Conservation (phyloP, 345 rosid species). For the Anastatica hierochuntica region DNA sequence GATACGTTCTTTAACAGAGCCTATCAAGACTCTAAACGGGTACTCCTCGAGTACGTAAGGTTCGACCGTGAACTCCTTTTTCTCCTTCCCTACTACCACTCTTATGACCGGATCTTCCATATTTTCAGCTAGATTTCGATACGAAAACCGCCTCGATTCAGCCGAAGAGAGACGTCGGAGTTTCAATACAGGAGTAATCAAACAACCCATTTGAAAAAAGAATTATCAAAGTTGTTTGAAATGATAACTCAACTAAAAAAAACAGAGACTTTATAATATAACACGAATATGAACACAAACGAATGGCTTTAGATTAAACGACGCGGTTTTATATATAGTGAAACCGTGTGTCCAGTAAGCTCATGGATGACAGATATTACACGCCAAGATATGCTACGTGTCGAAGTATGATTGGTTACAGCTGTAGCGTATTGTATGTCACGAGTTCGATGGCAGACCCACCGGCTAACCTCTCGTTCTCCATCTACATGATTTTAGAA, state of each 20-base stretch:
- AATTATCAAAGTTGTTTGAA: not conserved
- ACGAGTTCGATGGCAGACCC: constrained; percentile 19
- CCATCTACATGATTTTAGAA: constrained; percentile 9
- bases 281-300: not conserved
- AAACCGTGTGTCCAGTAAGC: not conserved
- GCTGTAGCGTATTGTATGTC: constrained; percentile 10
- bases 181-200: constrained; percentile 45
- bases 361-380: not conserved
- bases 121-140: constrained; percentile 28
- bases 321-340: not conserved
- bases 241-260: not conserved
- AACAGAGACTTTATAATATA: not conserved
- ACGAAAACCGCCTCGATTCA: constrained; percentile 33
- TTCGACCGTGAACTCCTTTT: constrained; percentile 59
- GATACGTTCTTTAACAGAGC: constrained; percentile 16
- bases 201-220: constrained; percentile 47
- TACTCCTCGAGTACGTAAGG: constrained; percentile 49
- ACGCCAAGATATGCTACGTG: constrained; percentile 4
- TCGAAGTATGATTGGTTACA: not conserved
- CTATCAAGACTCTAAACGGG: constrained; percentile 55
- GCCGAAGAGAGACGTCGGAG: constrained; percentile 32
- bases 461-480: constrained; percentile 12
- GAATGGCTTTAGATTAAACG: not conserved
- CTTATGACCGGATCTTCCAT: constrained; percentile 29
- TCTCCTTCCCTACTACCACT: constrained; percentile 82